Percentiles rank a stretch among this genome's conserved stretches.
Evolutionary conservation across 768 basidiomycete genomes (phyloP).

Genomic region (Tulasnella sp.): DNA sequence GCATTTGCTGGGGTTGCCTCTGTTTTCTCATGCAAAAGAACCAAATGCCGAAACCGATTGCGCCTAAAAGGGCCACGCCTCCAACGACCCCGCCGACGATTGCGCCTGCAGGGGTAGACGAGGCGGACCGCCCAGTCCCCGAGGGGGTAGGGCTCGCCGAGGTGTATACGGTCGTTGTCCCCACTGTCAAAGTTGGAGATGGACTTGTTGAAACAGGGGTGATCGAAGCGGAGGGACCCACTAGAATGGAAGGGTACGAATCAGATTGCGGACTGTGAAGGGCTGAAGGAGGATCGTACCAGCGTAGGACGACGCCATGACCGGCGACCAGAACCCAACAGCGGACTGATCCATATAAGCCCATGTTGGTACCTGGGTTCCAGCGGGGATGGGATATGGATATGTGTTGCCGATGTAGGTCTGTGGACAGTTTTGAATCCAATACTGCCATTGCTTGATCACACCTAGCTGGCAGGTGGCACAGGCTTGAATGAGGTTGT

Average conservation of each 20-base stretch:
- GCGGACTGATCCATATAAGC: slow-evolving; percentile 8
- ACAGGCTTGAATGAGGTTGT: slow-evolving; percentile 29
- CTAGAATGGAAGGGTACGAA: neutral
- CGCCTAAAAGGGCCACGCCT: neutral
- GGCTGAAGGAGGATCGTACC: neutral
- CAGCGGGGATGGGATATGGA: slow-evolving; percentile 21
- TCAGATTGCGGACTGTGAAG: neutral
- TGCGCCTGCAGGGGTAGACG: neutral
- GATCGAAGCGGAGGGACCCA: neutral
- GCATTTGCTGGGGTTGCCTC: neutral
- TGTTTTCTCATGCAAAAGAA: neutral
- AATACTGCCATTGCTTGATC: neutral
- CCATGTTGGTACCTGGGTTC: slow-evolving; percentile 29
- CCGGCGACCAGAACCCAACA: slow-evolving; percentile 4
- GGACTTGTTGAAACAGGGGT: neutral
- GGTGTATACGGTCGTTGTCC: neutral
- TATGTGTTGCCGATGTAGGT: neutral
- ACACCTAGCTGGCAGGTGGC: slow-evolving; percentile 5
- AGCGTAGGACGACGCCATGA: slow-evolving; percentile 7
- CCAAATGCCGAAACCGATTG: neutral
- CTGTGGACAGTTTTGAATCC: slow-evolving; percentile 21
- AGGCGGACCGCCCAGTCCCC: neutral
- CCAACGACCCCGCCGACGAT: neutral
- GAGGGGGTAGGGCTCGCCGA: neutral
- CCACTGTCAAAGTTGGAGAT: neutral